phyloP scores from a whole-genome alignment of 2,329 filamentous ascomycete genomes.

The Tolypocladium tropicale region DNA sequence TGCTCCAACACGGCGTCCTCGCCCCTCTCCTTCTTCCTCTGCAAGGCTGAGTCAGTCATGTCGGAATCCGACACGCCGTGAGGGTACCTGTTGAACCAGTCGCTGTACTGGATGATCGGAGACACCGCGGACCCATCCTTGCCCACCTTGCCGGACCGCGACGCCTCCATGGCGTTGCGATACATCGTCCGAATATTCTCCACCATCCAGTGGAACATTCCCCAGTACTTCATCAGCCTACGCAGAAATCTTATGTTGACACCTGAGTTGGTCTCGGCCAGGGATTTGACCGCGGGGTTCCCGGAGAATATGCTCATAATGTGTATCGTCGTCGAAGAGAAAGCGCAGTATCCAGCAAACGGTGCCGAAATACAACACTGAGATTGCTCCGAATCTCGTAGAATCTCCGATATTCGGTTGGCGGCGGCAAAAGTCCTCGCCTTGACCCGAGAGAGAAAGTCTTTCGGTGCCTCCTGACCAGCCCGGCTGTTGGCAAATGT shows the following conservation, averaged over 20 bases:
- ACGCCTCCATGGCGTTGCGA: constrained; percentile 72
- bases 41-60: constrained; percentile 63
- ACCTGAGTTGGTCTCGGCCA: constrained; percentile 73
- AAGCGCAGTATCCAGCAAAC: constrained; percentile 91
- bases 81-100: constrained; percentile 95
- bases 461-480: constrained; percentile 60
- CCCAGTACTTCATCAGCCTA: constrained; percentile 97
- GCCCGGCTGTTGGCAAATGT: constrained; percentile 56
- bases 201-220: constrained; percentile 95
- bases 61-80: constrained; percentile 80
- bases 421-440: constrained; percentile 73
- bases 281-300: constrained; percentile 62
- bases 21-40: constrained; percentile 62
- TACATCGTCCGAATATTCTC: constrained; percentile 89
- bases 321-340: constrained; percentile 88
- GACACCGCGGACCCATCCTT: constrained; percentile 38
- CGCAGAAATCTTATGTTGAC: constrained; percentile 84
- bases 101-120: constrained; percentile 84
- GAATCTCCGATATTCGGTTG: constrained; percentile 73
- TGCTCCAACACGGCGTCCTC: constrained; percentile 86
- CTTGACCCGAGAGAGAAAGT: constrained; percentile 68
- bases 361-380: constrained; percentile 72
- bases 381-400: constrained; percentile 63
- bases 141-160: constrained; percentile 51
- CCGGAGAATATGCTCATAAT: constrained; percentile 86